A percentile compares a stretch with the other conserved stretches of the same genome.
Evolutionary conservation across 2,329 filamentous ascomycete genomes (phyloP).

Genomic region (Huntiella abstrusa): DNA sequence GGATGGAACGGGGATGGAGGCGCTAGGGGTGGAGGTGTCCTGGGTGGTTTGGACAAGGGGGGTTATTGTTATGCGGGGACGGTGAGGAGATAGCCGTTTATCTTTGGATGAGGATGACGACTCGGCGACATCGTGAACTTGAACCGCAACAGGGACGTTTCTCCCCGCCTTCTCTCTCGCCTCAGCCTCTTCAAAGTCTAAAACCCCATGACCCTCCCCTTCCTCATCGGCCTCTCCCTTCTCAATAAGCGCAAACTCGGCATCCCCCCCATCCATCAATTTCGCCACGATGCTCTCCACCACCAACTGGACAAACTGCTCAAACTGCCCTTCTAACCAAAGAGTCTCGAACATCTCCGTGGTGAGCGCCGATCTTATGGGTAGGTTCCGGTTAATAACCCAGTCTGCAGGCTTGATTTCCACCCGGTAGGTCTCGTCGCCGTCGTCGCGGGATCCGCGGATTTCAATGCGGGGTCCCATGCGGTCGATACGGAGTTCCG

Average conservation of each 20-base stretch:
- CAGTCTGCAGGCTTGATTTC: slow-evolving; percentile 58
- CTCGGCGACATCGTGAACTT: neutral
- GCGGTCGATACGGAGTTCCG: slow-evolving; percentile 62
- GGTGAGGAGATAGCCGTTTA: neutral
- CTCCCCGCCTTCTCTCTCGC: neutral
- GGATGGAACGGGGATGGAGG: slow-evolving; percentile 36
- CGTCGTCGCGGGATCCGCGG: slow-evolving; percentile 57
- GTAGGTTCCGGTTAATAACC: slow-evolving; percentile 39
- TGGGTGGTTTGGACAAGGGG: slow-evolving; percentile 37
- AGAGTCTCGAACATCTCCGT: slow-evolving; percentile 15
- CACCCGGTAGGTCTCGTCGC: slow-evolving; percentile 63
- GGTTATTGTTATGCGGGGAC: slow-evolving; percentile 35
- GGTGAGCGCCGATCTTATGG: slow-evolving; percentile 33
- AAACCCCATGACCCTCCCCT: slow-evolving; percentile 4
- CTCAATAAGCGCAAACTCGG: slow-evolving; percentile 54
- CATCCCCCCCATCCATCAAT: slow-evolving; percentile 23
- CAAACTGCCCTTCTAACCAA: too few species aligned
- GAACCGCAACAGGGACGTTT: neutral
- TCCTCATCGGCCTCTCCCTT: slow-evolving; percentile 38
- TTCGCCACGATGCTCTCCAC: slow-evolving; percentile 30
- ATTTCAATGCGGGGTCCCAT: slow-evolving; percentile 73
- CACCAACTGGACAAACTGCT: slow-evolving; percentile 6
- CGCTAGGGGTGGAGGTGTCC: slow-evolving; percentile 1
- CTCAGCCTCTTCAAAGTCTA: neutral
- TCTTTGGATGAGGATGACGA: neutral